Conservation (phyloP, 176 grass and related monocot species). For the Avena eriantha region DNA sequence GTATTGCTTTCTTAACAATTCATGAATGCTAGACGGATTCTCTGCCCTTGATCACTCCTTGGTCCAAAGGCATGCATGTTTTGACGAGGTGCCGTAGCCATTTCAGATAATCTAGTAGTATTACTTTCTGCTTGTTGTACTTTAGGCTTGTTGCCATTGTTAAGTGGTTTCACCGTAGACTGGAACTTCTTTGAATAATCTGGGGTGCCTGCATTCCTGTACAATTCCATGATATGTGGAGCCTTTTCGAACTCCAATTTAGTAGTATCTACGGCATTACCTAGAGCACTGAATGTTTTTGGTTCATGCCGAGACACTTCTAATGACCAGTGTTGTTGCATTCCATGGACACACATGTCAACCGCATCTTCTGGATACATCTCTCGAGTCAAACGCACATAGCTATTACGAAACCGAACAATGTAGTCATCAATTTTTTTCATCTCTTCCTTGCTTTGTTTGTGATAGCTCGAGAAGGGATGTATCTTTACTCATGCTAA, state of each 20-base stretch:
- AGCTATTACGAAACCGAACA: not conserved
- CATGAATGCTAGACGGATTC: not conserved
- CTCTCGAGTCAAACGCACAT: not conserved
- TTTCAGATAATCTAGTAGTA: not conserved
- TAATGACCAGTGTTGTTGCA: not conserved
- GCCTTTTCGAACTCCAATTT: not conserved
- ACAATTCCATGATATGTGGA: not conserved
- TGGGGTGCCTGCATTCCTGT: not conserved
- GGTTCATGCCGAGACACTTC: not conserved
- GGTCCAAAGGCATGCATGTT: too few species aligned
- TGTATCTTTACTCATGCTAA: slow-evolving; percentile 6
- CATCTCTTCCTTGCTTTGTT: not conserved
- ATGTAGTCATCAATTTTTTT: slow-evolving; percentile 3
- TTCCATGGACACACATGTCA: not conserved
- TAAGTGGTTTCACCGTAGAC: not conserved
- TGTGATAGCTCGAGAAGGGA: not conserved
- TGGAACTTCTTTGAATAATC: not conserved
- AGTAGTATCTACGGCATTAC: not conserved
- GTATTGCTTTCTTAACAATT: not conserved
- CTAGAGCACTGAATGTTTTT: not conserved
- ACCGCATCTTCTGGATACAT: not conserved
- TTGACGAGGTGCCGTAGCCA: not conserved
- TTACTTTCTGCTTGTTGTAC: not conserved
- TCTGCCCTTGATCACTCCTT: not conserved
- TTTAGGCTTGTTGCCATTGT: not conserved